phyloP scores from a whole-genome alignment of 2,329 filamentous ascomycete species.

The Alternaria triticimaculans region DNA sequence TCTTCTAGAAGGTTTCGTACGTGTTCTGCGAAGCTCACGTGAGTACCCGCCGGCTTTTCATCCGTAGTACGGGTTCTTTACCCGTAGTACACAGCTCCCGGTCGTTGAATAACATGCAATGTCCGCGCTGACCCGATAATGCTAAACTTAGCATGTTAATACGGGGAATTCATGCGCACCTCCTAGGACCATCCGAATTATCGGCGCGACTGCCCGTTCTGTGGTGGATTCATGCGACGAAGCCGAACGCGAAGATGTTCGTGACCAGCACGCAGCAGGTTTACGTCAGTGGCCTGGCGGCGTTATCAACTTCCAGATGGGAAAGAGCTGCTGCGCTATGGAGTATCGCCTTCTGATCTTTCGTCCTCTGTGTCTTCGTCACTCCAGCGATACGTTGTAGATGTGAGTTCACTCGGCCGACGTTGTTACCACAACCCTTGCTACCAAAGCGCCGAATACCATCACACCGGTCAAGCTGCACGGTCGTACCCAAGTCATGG shows the following conservation, averaged over 20 bases:
- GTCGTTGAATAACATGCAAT: neutral
- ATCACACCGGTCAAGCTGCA: neutral
- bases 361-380: neutral
- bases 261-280: neutral
- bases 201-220: neutral
- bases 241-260: neutral
- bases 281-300: neutral
- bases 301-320: neutral
- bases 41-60: neutral
- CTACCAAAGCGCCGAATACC: neutral
- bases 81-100: neutral
- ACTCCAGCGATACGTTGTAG: neutral
- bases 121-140: neutral
- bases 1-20: neutral
- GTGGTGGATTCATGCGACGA: neutral
- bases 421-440: neutral
- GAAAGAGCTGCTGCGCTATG: neutral
- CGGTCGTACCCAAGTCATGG: neutral
- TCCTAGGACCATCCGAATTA: neutral
- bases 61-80: neutral
- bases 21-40: neutral
- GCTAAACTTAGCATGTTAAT: neutral
- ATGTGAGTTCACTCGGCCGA: neutral
- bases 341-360: neutral
- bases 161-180: neutral